These are phyloP conservation scores for Colletotrichum orchidophilum DNA, from an alignment of 2,329 filamentous ascomycete species.

Conservation along the genomic window DNA sequence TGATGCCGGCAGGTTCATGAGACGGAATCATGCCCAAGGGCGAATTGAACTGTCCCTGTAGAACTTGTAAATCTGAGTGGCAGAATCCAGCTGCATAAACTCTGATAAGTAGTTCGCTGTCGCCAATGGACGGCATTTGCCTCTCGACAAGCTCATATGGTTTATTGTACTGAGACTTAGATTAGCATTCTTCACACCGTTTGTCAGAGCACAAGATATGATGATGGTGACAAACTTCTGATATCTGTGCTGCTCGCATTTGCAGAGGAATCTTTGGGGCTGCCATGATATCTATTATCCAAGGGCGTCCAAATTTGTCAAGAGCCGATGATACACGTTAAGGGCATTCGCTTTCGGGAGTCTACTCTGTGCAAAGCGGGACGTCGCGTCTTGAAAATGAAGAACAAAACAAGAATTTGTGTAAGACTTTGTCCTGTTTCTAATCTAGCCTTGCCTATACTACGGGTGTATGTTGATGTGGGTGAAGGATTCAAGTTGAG, in stretches of 20 bases:
- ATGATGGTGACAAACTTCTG: slow-evolving; percentile 16
- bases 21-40: slow-evolving; percentile 43
- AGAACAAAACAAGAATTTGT: not conserved
- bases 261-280: not conserved
- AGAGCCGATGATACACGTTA: not conserved
- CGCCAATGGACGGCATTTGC: slow-evolving; percentile 37
- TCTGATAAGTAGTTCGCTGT: slow-evolving; percentile 43
- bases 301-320: not conserved
- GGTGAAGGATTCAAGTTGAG: not conserved
- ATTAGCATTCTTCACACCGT: not conserved
- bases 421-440: not conserved
- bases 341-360: not conserved
- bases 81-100: slow-evolving; percentile 48
- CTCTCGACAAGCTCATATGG: slow-evolving; percentile 39
- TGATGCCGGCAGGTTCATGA: slow-evolving; percentile 47
- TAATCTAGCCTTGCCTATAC: not conserved
- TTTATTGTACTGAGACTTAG: slow-evolving; percentile 39
- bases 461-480: too few species aligned
- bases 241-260: slow-evolving; percentile 37
- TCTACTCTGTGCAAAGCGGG: not conserved
- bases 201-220: too few species aligned
- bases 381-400: not conserved
- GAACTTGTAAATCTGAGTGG: slow-evolving; percentile 48
- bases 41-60: slow-evolving; percentile 44
- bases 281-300: not conserved